phyloP scores from a whole-genome alignment of 768 basidiomycete genomes.

The Pholiota molesta region DNA sequence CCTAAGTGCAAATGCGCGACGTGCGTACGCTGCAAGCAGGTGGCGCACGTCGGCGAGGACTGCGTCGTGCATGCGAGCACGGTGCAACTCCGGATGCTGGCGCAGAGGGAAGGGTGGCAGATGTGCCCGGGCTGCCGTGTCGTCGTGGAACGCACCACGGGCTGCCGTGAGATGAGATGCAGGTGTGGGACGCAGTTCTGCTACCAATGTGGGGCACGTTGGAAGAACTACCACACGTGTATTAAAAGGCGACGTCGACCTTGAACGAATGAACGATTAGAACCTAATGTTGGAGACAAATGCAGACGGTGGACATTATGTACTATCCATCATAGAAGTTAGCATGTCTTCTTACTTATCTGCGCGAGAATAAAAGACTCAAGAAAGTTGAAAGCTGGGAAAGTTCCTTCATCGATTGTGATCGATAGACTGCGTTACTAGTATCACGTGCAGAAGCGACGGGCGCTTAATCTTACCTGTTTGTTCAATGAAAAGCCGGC shows the following conservation, averaged over 20 bases:
- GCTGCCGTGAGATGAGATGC: conserved; percentile 69
- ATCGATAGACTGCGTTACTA: background rate
- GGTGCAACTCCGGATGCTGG: conserved; percentile 45
- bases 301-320: no score
- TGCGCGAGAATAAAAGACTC: no score
- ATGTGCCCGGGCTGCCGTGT: conserved; percentile 61
- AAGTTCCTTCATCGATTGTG: no score
- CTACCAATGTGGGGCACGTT: conserved; percentile 59
- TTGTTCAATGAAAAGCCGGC: background rate
- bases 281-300: no score
- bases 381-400: no score
- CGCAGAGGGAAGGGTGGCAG: conserved; percentile 51
- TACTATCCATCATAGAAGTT: no score
- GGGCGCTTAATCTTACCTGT: background rate
- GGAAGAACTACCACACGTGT: conserved; percentile 40
- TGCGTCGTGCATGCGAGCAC: conserved; percentile 48
- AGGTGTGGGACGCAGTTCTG: conserved; percentile 60
- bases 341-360: no score
- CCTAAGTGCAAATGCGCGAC: conserved; percentile 37
- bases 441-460: background rate
- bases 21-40: conserved; percentile 52
- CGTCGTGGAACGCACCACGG: conserved; percentile 57
- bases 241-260: no score
- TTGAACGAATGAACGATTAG: no score
- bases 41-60: conserved; percentile 36